Evolutionary conservation across 768 basidiomycete genomes (phyloP), one percentile per base, ranked within the genome.

Genomic region (Coprinopsis sp.): DNA sequence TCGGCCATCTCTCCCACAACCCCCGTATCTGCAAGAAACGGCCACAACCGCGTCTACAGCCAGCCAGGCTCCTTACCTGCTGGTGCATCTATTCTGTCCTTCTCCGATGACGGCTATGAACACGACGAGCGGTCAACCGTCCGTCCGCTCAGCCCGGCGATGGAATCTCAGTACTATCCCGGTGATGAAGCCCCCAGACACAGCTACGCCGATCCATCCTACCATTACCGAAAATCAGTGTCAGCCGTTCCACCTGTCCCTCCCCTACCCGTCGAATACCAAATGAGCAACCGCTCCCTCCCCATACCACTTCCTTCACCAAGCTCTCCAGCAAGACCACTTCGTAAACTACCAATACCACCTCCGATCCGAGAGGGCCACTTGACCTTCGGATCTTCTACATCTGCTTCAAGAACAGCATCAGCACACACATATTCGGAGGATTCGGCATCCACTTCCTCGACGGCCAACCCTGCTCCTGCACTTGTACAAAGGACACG

Each of bases 151-250:
- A 80, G 74, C 44, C 75, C 77, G 31, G 71, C 73, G 10, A 66
- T 74, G 19, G 78, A 78, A 42, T 79, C 77, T 0, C 60, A 69
- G 2, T 67, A 63, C 52, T 75, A 66, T 49, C 71, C 73, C 3
- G 53, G 56, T n/a, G 57, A 69, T 2, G 67, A 64, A 3, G 68
- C 74, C 1, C 77, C 77, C 11, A 71, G 76, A 0, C 73, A 72
- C 52, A 64, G 56, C 1, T 70, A 72, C 47, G 54, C 71, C 46
- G 70, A 73, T 50, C 69, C 74, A 4, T 62, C 66, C 4, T 74
- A 67, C 51, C 70, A 72, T n/a, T n/a, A n/a, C 46, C 58, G 52
- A 5, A 51, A 61, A 19, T 47, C 63, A 12, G 49, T 60, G 10
- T 69, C 24, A 18, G 47, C 63, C 11, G 49, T 58, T 11, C 70